Base-by-base conservation (phyloP, 495 filamentous ascomycete species). In the Penicillium robsamsonii region DNA sequence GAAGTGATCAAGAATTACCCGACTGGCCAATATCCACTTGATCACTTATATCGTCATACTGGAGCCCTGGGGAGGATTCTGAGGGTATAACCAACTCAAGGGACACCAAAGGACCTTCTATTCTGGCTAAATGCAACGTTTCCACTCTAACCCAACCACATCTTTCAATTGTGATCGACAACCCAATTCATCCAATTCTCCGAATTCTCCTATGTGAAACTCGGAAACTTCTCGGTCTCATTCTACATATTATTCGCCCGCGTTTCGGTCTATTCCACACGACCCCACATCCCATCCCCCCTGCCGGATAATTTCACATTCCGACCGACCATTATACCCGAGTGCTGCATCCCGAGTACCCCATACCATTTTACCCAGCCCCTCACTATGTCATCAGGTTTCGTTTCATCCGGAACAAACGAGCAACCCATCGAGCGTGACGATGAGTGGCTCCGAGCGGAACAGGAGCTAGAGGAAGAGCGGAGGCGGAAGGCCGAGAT, bases 341-440 rank as follows among this genome's bases (percentile, higher is more conserved):
- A 65, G 56, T 50, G 40, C 13, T 24, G 44, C 38, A 45, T 31
- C 37, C 51, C 44, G 5, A 13, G 43, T 46, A 10, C 17, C 15
- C 42, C 45, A 42, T 29, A n/a, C 22, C 46, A 41, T 35, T 59
- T 58, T 63, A 56, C 42, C 55, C 60, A 52, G 33, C 51, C 37
- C 25, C 33, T n/a, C 57, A 64, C 47, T 24, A 90, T 92, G 89
- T 83, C 88, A 46, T 95, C 91, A 12, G 89, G 93, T 41, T 98
- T 98, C 74, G 86, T 97, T 41, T 92, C 93, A 9, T 90, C 82
- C 35, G 94, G 94, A 38, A 88, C 87, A 3, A 83, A 86, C 62
- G 83, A 90, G 58, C 75, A 84, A 45, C 78, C 81, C 1, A 75
- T 80, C 42, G 76, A 84, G 60, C 75, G 78, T 35, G 79, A 84